Percentiles rank a stretch among this genome's conserved stretches.
Evolutionary conservation across 352 stramenopile species (phyloP).

Genomic region (Elongisporangium anandrum): DNA sequence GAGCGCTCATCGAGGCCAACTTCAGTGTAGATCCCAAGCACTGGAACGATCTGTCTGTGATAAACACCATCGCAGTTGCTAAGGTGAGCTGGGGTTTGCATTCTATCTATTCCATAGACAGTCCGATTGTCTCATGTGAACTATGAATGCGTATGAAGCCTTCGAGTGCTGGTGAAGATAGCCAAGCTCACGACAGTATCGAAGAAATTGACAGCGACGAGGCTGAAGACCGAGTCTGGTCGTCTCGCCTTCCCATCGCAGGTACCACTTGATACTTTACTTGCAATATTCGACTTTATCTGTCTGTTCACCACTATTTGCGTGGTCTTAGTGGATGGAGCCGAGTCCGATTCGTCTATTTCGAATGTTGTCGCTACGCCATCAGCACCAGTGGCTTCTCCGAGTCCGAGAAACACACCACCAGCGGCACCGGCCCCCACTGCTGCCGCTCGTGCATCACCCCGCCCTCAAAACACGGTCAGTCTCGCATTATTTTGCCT

Average conservation of each 20-base stretch:
- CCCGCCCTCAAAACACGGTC: neutral
- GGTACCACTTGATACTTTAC: neutral
- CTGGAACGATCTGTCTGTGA: slow-evolving; percentile 31
- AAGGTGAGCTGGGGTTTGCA: neutral
- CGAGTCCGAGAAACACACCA: no score
- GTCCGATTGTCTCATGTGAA: neutral
- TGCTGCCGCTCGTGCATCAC: neutral
- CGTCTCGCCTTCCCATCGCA: slow-evolving; percentile 8
- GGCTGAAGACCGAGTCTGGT: slow-evolving; percentile 20
- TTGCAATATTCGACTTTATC: neutral
- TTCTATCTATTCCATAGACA: neutral
- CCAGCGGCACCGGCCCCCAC: neutral
- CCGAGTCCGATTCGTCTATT: neutral
- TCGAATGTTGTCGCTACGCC: no score
- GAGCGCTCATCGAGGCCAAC: slow-evolving; percentile 24
- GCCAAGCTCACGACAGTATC: slow-evolving; percentile 8
- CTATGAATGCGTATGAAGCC: neutral
- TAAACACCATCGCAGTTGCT: slow-evolving; percentile 18
- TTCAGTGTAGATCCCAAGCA: slow-evolving; percentile 20
- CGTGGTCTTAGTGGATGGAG: neutral
- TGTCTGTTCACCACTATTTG: neutral
- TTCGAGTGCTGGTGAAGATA: neutral
- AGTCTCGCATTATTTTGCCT: neutral
- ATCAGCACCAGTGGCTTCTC: neutral
- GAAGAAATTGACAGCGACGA: slow-evolving; percentile 8